Conservation (phyloP, 257 asterid species). For the Solanum sitiens region DNA sequence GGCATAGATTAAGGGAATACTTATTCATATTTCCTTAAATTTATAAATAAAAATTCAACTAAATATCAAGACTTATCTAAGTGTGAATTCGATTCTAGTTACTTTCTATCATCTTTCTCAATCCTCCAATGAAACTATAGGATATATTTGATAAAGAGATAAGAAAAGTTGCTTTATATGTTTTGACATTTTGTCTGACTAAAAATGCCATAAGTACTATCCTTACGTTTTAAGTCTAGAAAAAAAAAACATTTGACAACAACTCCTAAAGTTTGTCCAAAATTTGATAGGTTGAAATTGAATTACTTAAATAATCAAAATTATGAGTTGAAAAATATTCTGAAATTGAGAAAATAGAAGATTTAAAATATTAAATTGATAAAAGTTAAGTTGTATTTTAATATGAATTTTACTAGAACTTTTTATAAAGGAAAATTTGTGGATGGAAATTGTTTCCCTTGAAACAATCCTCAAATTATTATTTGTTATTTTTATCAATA, state of each 20-base stretch:
- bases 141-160: neutral
- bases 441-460: neutral
- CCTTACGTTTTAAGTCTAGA: neutral
- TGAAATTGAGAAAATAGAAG: neutral
- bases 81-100: neutral
- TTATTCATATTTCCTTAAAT: too few relatives aligned
- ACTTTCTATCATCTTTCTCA: neutral
- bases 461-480: neutral
- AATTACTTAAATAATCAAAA: neutral
- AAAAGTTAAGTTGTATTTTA: neutral
- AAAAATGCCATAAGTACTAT: neutral
- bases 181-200: neutral
- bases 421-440: neutral
- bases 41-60: neutral
- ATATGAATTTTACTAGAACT: neutral
- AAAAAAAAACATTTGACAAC: neutral
- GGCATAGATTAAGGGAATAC: too few relatives aligned
- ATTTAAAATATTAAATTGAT: neutral
- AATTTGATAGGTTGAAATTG: neutral
- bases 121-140: neutral
- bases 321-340: neutral
- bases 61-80: neutral
- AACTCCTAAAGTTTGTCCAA: neutral
- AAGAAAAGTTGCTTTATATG: neutral
- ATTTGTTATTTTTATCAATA: neutral